phyloP scores from a whole-genome alignment of 1,284 basidiomycete genomes.

The Mrakiaceae sp. region DNA sequence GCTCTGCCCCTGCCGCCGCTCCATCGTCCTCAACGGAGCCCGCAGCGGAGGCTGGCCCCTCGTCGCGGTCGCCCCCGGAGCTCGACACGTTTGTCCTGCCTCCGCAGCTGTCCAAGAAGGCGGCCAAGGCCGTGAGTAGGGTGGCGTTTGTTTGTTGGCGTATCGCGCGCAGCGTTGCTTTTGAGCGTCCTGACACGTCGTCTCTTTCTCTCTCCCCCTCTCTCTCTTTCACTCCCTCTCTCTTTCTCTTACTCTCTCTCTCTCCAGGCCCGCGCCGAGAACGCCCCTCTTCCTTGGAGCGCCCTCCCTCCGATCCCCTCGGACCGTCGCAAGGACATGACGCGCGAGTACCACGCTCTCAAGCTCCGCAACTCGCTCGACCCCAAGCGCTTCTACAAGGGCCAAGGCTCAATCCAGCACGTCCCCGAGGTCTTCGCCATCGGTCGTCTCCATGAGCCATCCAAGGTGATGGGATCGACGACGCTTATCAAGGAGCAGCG shows the following conservation, averaged over 20 bases:
- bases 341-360: conserved; percentile 86
- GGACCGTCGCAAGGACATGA: conserved; percentile 66
- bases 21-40: conserved; percentile 36
- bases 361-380: conserved; percentile 85
- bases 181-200: not conserved
- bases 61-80: conserved; percentile 35
- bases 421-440: conserved; percentile 84
- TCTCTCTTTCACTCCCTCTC: not conserved
- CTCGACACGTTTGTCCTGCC: conserved; percentile 48
- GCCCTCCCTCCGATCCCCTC: conserved; percentile 75
- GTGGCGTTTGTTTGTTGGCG: no score
- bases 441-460: conserved; percentile 70
- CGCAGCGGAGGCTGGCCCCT: conserved; percentile 44
- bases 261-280: conserved; percentile 53
- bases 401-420: conserved; percentile 59
- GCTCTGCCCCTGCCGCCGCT: conserved; percentile 11
- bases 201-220: not conserved
- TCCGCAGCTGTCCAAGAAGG: conserved; percentile 34
- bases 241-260: not conserved
- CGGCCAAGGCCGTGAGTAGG: conserved; percentile 54
- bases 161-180: not conserved
- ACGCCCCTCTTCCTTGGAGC: conserved; percentile 78
- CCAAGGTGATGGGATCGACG: conserved; percentile 60
- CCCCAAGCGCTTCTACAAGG: conserved; percentile 92
- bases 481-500: conserved; percentile 67